Evolutionary conservation across 352 stramenopile species (phyloP), one percentile per base, ranked within the genome.

Genomic region (Globisporangium apiculatum): DNA sequence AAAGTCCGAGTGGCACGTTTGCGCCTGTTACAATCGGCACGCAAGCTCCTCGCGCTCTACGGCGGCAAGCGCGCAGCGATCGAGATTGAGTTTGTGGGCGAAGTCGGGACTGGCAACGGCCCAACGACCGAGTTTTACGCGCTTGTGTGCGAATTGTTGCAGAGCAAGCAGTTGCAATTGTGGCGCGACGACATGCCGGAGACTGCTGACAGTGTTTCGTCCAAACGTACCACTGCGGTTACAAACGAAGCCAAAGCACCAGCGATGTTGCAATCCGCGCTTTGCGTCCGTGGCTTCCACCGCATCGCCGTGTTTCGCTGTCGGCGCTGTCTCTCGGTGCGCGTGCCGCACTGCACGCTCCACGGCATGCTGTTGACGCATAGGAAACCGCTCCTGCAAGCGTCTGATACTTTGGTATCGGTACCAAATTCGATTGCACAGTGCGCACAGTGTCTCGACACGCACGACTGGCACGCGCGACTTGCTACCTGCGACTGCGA

Each of bases 81-180:
- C 47, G 82, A 91, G 65, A 86, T 89, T 47, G 82, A 91, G 56
- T 91, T 89, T 50, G 61, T 91, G 0, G 82, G 79, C 12, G 82
- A 91, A 75, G 82, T 91, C 2, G 82, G 82, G 8, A 91, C 79
- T 0, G 82, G 82, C 10, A 36, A 89, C 12, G 82, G 82, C 7
- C 82, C 82, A 3, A 91, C 82, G 12, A 91, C 82, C 0, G 82
- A 91, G 50, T 91, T 91, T 53, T 91, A 83, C 50, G 89, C 79
- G 31, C 70, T 91, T 0, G 74, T 89, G 9, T 87, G 76, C 15
- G 71, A 87, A n/a, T 73, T 88, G 42, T 73, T 91, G 3, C 82
- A 91, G 49, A 69, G 75, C 0, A 70, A 78, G 48, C 61, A 72
- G n/a, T 50, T 91, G 36, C 67, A 69, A 14, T 48, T 91, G 35